Conservation (phyloP, 805 yeast species). For the Kuraishia molischiana region DNA sequence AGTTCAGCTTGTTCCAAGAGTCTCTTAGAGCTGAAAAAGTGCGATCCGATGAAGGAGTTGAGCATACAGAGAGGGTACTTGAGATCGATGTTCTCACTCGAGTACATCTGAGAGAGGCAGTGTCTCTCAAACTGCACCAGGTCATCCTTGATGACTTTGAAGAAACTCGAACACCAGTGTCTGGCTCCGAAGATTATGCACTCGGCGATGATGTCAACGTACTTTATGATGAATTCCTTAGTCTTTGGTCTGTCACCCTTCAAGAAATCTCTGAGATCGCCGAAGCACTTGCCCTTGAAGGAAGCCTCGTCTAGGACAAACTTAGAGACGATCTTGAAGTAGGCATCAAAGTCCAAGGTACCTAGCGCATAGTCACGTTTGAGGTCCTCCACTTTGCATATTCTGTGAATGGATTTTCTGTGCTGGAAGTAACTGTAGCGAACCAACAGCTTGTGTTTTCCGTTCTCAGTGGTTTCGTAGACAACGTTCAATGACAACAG, state of each 20-base stretch:
- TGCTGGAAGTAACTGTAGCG: not conserved
- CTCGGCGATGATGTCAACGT: conserved; percentile 14
- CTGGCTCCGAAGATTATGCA: conserved; percentile 15
- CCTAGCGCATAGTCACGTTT: not conserved
- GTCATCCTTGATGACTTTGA: conserved; percentile 8
- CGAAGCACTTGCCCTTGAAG: not conserved
- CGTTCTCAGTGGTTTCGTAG: conserved; percentile 7
- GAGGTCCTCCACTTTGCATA: not conserved
- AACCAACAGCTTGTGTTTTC: not conserved
- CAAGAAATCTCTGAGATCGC: not conserved
- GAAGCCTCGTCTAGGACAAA: not conserved
- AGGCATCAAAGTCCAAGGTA: not conserved
- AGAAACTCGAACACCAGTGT: conserved; percentile 9
- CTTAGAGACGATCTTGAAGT: not conserved
- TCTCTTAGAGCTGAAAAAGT: too few species aligned
- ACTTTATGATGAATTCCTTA: not conserved
- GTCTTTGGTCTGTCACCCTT: not conserved
- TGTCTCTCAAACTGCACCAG: conserved; percentile 11
- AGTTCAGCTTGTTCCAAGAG: too few species aligned
- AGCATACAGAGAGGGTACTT: too few species aligned
- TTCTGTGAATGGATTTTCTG: not conserved
- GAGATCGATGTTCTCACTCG: too few species aligned
- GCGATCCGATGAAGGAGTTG: too few species aligned
- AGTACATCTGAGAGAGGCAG: not conserved
- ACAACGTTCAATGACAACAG: conserved; percentile 13